phyloP scores from a whole-genome alignment of 768 basidiomycete species.

The Fomitopsis pulvina region DNA sequence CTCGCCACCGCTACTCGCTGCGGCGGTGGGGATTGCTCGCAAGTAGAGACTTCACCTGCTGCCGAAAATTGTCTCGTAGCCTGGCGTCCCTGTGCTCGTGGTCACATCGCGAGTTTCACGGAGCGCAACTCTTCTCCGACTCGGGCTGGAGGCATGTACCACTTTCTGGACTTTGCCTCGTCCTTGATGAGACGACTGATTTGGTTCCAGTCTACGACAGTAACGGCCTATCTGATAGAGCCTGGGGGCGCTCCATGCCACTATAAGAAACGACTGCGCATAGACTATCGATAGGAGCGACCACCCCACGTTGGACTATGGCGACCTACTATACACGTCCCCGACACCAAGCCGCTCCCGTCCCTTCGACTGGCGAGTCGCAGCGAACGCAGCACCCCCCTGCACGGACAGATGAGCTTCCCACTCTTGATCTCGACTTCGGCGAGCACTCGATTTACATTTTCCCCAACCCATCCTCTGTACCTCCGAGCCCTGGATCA shows the following conservation, averaged over 20 bases:
- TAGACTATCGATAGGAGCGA: not conserved
- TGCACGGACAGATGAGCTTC: not conserved
- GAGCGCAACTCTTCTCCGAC: not conserved
- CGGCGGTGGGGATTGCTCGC: too few species aligned
- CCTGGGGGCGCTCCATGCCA: not conserved
- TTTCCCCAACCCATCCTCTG: slow-evolving; percentile 21
- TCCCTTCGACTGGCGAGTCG: not conserved
- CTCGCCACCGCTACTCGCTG: too few species aligned
- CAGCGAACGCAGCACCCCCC: not conserved
- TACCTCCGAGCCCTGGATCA: slow-evolving; percentile 17
- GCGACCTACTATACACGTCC: slow-evolving; percentile 15
- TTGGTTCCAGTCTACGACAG: not conserved
- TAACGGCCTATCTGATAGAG: not conserved
- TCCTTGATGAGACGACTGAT: not conserved
- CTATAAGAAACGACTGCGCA: not conserved
- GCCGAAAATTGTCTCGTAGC: too few species aligned
- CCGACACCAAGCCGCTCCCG: not conserved
- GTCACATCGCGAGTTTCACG: not conserved
- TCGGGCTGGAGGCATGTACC: not conserved
- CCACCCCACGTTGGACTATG: slow-evolving; percentile 5
- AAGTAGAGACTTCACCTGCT: too few species aligned
- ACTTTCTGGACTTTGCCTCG: not conserved
- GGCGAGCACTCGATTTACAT: slow-evolving; percentile 20
- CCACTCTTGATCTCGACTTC: not conserved
- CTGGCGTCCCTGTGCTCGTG: too few species aligned